Evolutionary conservation across 345 rosid species (phyloP).

Genomic region (Eutrema yunnanense): DNA sequence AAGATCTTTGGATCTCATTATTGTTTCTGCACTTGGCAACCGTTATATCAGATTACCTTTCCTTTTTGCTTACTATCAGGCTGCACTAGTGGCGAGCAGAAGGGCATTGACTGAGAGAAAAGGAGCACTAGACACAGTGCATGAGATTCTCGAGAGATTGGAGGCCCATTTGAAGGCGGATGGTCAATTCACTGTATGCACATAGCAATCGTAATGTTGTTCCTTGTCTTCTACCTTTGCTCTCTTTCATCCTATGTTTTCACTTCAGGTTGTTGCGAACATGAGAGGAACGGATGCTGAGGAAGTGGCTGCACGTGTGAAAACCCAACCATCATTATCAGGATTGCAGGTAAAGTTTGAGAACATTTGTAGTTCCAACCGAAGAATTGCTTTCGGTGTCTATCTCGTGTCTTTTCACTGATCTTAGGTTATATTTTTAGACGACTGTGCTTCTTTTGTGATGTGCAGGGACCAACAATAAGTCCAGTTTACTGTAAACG

Average conservation of each 20-base stretch:
- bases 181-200: slow-evolving; percentile 65
- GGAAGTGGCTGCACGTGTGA: slow-evolving; percentile 74
- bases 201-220: neutral
- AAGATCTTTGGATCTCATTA: neutral
- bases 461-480: slow-evolving; percentile 75
- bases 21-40: neutral
- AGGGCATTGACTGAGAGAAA: slow-evolving; percentile 60
- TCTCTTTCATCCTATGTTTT: neutral
- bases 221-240: neutral
- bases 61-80: slow-evolving; percentile 37
- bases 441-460: neutral
- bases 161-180: slow-evolving; percentile 89
- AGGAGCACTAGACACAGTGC: slow-evolving; percentile 55
- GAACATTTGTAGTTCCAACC: slow-evolving; percentile 1
- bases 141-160: slow-evolving; percentile 88
- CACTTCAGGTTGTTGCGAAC: slow-evolving; percentile 76
- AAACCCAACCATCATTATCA: slow-evolving; percentile 68
- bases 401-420: neutral
- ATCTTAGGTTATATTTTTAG: neutral
- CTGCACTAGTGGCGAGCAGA: slow-evolving; percentile 80
- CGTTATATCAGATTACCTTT: neutral
- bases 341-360: slow-evolving; percentile 76
- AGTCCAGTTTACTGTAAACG: slow-evolving; percentile 76
- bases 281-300: slow-evolving; percentile 83
- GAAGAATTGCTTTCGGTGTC: neutral